These are phyloP conservation scores for Colletotrichum sp. DNA, from an alignment of 2,329 filamentous ascomycete genomes.

Conservation along the genomic window DNA sequence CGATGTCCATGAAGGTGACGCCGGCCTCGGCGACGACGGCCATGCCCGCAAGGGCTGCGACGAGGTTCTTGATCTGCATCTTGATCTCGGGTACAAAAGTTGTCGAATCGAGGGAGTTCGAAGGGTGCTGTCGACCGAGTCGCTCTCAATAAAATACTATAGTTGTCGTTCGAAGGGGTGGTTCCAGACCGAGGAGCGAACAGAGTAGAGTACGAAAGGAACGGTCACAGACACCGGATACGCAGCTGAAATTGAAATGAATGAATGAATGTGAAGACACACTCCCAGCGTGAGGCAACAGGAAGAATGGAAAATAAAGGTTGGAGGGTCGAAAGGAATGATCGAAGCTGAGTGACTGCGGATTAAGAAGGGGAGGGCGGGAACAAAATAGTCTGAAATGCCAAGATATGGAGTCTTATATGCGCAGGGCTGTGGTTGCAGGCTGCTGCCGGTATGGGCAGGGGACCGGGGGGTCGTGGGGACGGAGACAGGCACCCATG, in stretches of 20 bases:
- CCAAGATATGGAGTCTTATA: constrained; percentile 46
- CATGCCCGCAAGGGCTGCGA: constrained; percentile 52
- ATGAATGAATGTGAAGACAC: constrained; percentile 56
- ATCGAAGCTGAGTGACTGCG: constrained; percentile 23
- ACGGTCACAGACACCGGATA: constrained; percentile 46
- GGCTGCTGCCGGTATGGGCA: constrained; percentile 11
- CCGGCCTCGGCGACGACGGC: constrained; percentile 50
- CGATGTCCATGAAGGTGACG: constrained; percentile 35
- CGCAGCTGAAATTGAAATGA: constrained; percentile 36
- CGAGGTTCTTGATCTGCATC: constrained; percentile 58
- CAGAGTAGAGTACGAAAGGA: constrained; percentile 44
- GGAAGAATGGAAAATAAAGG: constrained; percentile 26
- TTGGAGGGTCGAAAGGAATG: constrained; percentile 30
- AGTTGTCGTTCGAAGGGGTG: constrained; percentile 33
- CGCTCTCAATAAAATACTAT: constrained; percentile 22
- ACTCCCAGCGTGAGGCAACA: constrained; percentile 51
- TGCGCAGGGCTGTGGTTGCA: constrained; percentile 31
- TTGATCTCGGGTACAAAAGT: constrained; percentile 28
- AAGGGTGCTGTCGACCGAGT: constrained; percentile 21
- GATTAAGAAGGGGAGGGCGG: constrained; percentile 28
- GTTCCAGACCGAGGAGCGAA: constrained; percentile 55
- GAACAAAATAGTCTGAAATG: constrained; percentile 35
- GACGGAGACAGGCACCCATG: constrained; percentile 24
- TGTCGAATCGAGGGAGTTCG: not conserved
- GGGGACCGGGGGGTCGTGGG: constrained; percentile 21